Evolutionary conservation across 192 early-diverging fungal genomes (phyloP), one percentile per base, ranked within the genome.

Genomic region (Glomus cerebriforme): DNA sequence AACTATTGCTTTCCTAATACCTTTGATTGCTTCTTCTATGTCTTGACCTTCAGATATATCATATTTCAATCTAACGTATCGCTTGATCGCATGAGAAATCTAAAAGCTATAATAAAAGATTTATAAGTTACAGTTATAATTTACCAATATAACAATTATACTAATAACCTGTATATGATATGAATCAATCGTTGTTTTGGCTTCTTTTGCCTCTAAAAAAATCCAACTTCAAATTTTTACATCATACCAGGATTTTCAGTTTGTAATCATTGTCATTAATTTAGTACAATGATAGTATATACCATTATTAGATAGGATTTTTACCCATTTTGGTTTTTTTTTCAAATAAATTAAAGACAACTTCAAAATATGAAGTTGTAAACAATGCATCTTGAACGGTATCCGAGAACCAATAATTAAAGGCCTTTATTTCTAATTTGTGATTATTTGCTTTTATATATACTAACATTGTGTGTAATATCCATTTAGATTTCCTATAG

Each of bases 201-300:
- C 64, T 6, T 66, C 31, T 45, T 26, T 43, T 47, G 69, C n/a
- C 29, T 71, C 43, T 7, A 71, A 71, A 71, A 71, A 71, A 26
- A 24, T 47, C 69, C 43, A 71, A 47, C 43, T 45, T 26, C 15
- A 7, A 26, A 71, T 71, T 17, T 71, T 43, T 9, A 32, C 15
- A 54, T 54, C 47, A 54, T 54, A 54, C 47, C 47, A 54, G 2
- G 47, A 54, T 54, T 54, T 54, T 15, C 47, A 54, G 47, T 54
- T 54, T 54, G 47, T 54, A 54, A 54, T 54, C 0, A 54, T 54
- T 0, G 13, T 15, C 15, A 54, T 54, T 2, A 54, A 4, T 3
- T 54, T 15, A 54, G 47, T 15, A 17, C 47, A 54, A 19, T 54
- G 17, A 17, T 54, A 54, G 4, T 54, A 3, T 1, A 3, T 15